Base-by-base conservation (phyloP, 192 early-diverging fungal species). In the Cladochytrium replicatum region DNA sequence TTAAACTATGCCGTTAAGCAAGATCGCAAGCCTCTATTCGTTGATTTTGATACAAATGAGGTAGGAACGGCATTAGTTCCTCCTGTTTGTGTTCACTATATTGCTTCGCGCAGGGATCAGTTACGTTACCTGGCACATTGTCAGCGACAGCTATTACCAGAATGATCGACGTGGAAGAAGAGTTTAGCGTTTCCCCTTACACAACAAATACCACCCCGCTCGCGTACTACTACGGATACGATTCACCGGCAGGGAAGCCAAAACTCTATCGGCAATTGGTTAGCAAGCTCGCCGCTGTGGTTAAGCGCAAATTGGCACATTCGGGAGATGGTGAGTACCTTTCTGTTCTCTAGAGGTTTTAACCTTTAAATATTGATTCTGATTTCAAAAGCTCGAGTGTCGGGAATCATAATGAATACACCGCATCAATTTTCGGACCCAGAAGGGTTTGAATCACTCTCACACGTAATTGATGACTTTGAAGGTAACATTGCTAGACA, bases 191-290 rank as follows among this genome's bases (percentile, higher is more conserved):
- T 0, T 77, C 84, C 1, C 74, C 82, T 31, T 77, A 80, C 11
- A 74, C 75, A 30, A 77, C 80, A 6, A 71, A 78, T 0, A 83
- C 77, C 2, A 77, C 83, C 48, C 92, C 96, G 19, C 45, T 96
- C 7, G 83, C 81, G 7, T 91, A 85, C 55, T 96, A 95, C 63
- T 97, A 87, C 66, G 96, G 96, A 27, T 84, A 86, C 48, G 60
- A 81, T 13, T 71, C 68, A 19, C 81, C 84, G 0, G 53, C 57
- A 5, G 88, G 91, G 7, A 97, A 96, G 60, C 49, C 72, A 25
- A 83, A 81, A 50, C 62, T 94, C 43, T 99, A 91, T 56, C 76
- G 72, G 19, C n/a, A 77, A 5, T 59, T 94, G 27, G 61, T 83
- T 0, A 52, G 63, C 8, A 60, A 71, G 39, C 59, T 94, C 8